Conservation (phyloP, 2,329 filamentous ascomycete species). For the Capronia coronata region DNA sequence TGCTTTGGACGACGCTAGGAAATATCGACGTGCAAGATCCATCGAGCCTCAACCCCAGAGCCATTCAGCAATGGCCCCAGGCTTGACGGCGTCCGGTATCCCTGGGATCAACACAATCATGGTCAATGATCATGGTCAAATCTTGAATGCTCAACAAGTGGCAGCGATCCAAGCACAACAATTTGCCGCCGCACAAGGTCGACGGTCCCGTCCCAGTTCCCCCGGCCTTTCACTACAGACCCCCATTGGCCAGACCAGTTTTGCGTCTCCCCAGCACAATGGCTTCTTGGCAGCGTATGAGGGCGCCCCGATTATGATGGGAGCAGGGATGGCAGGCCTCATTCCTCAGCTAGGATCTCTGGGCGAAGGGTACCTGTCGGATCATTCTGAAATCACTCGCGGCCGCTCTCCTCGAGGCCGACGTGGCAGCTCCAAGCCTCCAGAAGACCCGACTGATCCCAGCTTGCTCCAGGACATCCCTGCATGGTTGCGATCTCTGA, state of each 20-base stretch:
- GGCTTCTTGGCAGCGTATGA: constrained; percentile 90
- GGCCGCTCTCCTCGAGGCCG: constrained; percentile 88
- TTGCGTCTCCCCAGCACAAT: constrained; percentile 86
- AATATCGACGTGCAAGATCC: constrained; percentile 85
- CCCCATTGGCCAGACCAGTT: constrained; percentile 41
- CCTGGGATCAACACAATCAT: constrained; percentile 76
- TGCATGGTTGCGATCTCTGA: constrained; percentile 86
- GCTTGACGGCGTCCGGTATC: constrained; percentile 56
- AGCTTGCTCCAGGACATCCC: constrained; percentile 89
- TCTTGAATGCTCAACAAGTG: constrained; percentile 78
- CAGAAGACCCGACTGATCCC: constrained; percentile 92
- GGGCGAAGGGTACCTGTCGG: constrained; percentile 81
- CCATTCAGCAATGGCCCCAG: constrained; percentile 61
- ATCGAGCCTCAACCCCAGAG: constrained; percentile 59
- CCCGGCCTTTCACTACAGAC: constrained; percentile 75
- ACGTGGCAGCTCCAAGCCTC: constrained; percentile 91
- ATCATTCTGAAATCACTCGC: constrained; percentile 84
- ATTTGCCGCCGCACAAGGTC: constrained; percentile 51
- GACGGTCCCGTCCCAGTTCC: constrained; percentile 81
- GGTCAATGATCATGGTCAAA: constrained; percentile 88
- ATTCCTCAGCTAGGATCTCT: constrained; percentile 60
- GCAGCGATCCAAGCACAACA: constrained; percentile 69
- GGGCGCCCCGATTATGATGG: constrained; percentile 61
- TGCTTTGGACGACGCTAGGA: constrained; percentile 90
- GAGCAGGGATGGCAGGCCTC: constrained; percentile 63